Base-by-base conservation (phyloP, 2,329 filamentous ascomycete species). In the Teratosphaeria nubilosa region DNA sequence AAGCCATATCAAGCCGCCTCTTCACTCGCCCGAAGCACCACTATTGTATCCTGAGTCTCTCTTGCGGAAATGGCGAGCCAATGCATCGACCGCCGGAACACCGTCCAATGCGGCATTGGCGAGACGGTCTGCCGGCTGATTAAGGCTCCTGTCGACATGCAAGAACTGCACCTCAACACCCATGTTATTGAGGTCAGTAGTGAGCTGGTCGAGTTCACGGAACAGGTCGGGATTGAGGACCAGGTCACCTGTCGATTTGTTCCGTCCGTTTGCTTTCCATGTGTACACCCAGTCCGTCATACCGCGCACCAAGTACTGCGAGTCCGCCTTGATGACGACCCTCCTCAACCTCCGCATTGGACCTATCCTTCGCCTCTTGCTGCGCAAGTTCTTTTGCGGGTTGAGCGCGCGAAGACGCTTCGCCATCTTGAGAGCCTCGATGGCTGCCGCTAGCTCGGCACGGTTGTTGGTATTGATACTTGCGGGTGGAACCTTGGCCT, bases 291-390 rank as follows among this genome's bases (percentile, higher is more conserved):
- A 71, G 6, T 67, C 60, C 1, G 69, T 68, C 58, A 72, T 63
- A 3, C 68, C 65, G 25, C 71, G 63, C 1, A 72, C 68, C 5
- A 75, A 16, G 31, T 70, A 73, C n/a, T 62, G 63, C 0, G 73
- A 74, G 45, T 73, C 71, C 0, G 71, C 64, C 50, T 70, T 69
- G 57, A 73, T 67, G 9, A 64, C 59, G 25, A 68, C 60, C 20
- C 61, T 20, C 22, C n/a, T 53, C 25, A 54, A 45, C 10, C 32
- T 11, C 10, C 32, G 32, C 7, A 30, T 57, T 27, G 7, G 58
- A 56, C 45, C 66, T 51, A 25, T 55, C 20, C 30, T 64, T 54
- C n/a, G 22, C 16, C 6, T 59, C 61, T 41, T 52, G 20, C 5
- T 5, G 2, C 0, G 20, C 14, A n/a, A 9, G 32, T 16, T 9